Conservation (phyloP, 352 stramenopile genomes). For the Pythium periplocum region DNA sequence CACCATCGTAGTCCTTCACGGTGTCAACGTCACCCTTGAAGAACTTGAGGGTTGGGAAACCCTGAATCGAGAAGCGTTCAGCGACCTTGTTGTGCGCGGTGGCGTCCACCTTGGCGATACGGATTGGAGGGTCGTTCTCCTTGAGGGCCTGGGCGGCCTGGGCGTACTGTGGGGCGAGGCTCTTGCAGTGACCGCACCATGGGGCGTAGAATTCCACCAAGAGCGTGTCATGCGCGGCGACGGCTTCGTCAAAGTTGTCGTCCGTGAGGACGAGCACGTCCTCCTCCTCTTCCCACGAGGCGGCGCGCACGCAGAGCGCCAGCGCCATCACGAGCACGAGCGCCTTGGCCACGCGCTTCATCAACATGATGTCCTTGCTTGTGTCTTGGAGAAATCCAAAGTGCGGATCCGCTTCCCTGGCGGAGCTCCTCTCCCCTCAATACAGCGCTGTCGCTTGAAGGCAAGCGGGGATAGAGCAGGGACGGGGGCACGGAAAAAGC, state of each 20-base stretch:
- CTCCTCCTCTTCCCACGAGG: conserved; percentile 82
- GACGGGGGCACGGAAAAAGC: too few species aligned
- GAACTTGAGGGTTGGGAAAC: conserved; percentile 92
- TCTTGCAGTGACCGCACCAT: conserved; percentile 91
- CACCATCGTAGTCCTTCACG: conserved; percentile 86
- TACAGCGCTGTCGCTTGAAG: too few species aligned
- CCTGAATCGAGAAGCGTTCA: conserved; percentile 76
- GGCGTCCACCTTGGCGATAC: conserved; percentile 87
- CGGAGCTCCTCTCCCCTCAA: too few species aligned
- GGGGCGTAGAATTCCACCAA: conserved; percentile 91
- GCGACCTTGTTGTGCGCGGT: conserved; percentile 77
- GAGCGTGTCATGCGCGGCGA: conserved; percentile 78
- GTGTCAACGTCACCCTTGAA: conserved; percentile 83
- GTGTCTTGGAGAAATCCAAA: conserved; percentile 22
- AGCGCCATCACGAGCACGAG: conserved; percentile 47
- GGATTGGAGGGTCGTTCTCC: conserved; percentile 65
- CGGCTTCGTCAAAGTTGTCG: conserved; percentile 88
- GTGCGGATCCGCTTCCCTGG: neutral
- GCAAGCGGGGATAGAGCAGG: too few species aligned
- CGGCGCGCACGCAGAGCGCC: conserved; percentile 32
- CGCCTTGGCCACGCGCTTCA: conserved; percentile 45
- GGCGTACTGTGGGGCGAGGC: conserved; percentile 81
- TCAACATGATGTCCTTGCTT: conserved; percentile 39
- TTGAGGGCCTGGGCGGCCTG: conserved; percentile 80
- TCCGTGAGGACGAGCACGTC: conserved; percentile 90